These are phyloP conservation scores for Stellera chamaejasme DNA, from an alignment of 345 rosid genomes.

Conservation along the genomic window DNA sequence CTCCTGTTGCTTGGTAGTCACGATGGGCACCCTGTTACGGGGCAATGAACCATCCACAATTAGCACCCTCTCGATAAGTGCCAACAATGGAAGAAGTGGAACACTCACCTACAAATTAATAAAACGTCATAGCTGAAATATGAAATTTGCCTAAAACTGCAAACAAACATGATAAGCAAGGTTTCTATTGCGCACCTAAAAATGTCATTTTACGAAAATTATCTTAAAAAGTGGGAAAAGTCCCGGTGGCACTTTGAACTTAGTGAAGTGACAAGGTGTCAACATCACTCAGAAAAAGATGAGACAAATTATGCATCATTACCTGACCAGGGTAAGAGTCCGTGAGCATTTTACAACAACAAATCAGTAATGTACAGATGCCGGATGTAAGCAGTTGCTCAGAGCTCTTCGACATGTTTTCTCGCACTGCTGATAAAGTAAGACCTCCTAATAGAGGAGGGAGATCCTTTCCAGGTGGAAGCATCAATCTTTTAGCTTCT, in stretches of 20 bases:
- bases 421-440: constrained; percentile 25
- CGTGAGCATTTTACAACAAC: constrained; percentile 62
- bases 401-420: constrained; percentile 36
- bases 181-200: neutral
- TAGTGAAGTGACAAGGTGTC: too few species aligned
- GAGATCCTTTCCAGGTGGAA: constrained; percentile 61
- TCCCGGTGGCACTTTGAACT: neutral
- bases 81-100: constrained; percentile 54
- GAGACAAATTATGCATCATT: constrained; percentile 10
- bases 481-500: constrained; percentile 52
- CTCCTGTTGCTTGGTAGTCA: constrained; percentile 68
- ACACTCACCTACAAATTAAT: constrained; percentile 40
- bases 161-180: neutral
- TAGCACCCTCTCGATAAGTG: constrained; percentile 75
- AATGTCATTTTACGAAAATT: constrained; percentile 1
- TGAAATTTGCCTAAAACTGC: neutral
- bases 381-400: constrained; percentile 33
- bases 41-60: constrained; percentile 72
- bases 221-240: neutral
- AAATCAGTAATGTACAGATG: constrained; percentile 45
- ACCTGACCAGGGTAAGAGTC: constrained; percentile 71
- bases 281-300: too few species aligned
- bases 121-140: constrained; percentile 8
- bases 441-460: constrained; percentile 67
- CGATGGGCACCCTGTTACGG: constrained; percentile 31